Base-by-base conservation (phyloP, 495 filamentous ascomycete species). In the Penicillium robsamsonii region DNA sequence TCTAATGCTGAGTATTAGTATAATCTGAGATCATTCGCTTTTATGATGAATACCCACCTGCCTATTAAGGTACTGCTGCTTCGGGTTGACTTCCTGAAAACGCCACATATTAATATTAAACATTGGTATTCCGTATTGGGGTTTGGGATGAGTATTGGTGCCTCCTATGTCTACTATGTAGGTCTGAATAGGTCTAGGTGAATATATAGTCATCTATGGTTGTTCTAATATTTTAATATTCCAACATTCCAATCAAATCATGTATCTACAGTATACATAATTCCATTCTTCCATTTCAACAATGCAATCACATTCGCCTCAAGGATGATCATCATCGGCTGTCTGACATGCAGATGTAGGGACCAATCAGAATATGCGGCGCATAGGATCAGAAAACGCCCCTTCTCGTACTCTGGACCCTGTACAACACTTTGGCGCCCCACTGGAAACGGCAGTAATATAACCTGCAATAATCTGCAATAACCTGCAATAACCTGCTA, bases 341-440 rank as follows among this genome's bases (percentile, higher is more conserved):
- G 63, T 66, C 65, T 65, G 60, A 68, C 65, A 63, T 68, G 65
- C 65, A 67, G 61, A 60, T 29, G 30, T 27, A 42, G 43, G 37
- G 44, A 38, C 31, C 29, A 59, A 59, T 59, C 46, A 51, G 47
- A 29, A 22, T 15, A 38, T 38, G 15, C 25, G 52, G 30, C 12
- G 3, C 8, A 46, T 9, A n/a, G 7, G n/a, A 18, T 5, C 24
- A 46, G 25, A 29, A 45, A 45, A 13, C 35, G 35, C 6, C 35
- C 35, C 31, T 15, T 15, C 6, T 24, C 22, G 29, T 17, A 30
- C 25, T 18, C 27, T 29, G 44, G 44, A 46, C 44, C 44, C n/a
- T 46, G 44, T 17, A 22, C 22, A 22, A 22, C 2, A 30, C 44
- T 29, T 46, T 46, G 10, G 20, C 35, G 35, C 15, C n/a, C 35